Conservation (phyloP, 495 filamentous ascomycete species). For the Pyrenula aspistea region DNA sequence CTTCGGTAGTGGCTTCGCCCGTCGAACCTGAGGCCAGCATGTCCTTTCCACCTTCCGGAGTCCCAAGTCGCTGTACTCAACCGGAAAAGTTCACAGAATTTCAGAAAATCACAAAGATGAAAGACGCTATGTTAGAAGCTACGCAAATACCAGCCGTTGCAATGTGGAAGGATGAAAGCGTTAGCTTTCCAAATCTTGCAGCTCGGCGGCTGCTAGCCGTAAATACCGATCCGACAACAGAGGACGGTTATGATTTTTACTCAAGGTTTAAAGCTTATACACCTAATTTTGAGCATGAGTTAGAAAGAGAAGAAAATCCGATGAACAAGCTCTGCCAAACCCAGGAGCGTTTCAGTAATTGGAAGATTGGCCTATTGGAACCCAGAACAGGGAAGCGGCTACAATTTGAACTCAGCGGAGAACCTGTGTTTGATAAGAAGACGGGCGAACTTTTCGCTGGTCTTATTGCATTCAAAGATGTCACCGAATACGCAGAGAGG, state of each 20-base stretch:
- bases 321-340: slow-evolving; percentile 44
- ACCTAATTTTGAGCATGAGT: slow-evolving; percentile 46
- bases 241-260: slow-evolving; percentile 39
- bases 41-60: slow-evolving; percentile 47
- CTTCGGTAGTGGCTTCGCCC: slow-evolving; percentile 28
- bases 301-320: slow-evolving; percentile 45
- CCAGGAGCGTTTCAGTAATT: slow-evolving; percentile 37
- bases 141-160: slow-evolving; percentile 55
- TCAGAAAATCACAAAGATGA: slow-evolving; percentile 54
- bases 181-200: slow-evolving; percentile 53
- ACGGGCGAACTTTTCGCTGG: slow-evolving; percentile 58
- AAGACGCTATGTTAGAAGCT: slow-evolving; percentile 57
- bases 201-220: slow-evolving; percentile 36
- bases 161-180: slow-evolving; percentile 60
- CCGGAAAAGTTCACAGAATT: slow-evolving; percentile 43
- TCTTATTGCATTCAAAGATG: slow-evolving; percentile 50
- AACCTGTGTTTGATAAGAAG: slow-evolving; percentile 41
- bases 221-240: slow-evolving; percentile 25
- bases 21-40: slow-evolving; percentile 26
- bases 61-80: slow-evolving; percentile 33
- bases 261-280: slow-evolving; percentile 42
- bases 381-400: slow-evolving; percentile 27
- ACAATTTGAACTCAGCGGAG: slow-evolving; percentile 46
- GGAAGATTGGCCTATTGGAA: slow-evolving; percentile 47
- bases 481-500: slow-evolving; percentile 46